Base-by-base conservation (phyloP, 1,139 yeast genomes). In the Hyphopichia burtonii region DNA sequence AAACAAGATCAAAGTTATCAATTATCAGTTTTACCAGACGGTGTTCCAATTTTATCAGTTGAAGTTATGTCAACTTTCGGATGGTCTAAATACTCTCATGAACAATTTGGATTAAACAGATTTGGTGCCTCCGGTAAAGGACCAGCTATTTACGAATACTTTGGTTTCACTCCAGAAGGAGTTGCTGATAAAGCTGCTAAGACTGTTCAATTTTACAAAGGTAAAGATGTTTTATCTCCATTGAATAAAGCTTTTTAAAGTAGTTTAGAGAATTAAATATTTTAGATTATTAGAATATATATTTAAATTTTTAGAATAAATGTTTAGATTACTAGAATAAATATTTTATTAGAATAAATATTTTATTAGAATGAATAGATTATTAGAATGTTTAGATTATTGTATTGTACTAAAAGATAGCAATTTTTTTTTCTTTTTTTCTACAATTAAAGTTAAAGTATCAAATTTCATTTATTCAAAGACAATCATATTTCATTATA, bases 91-190 rank as follows among this genome's bases (percentile, higher is more conserved):
- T 94, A 90, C 78, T 82, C 98, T 48, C 99, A 94, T 75, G 96
- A 87, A 76, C 96, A 90, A 69, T 88, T 93, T 62, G 97, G 98
- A 69, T 79, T 94, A 65, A 82, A 90, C 81, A 82, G 90, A 74
- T 94, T 93, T 65, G 99, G 99, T 80, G 96, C 94, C 52, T 90
- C 98, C 49, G 99, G 96, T 67, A 88, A 89, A 67, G 96, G 86
- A 62, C 71, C 74, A 47, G 89, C 86, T 49, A 80, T 93, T 47
- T 94, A 83, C 83, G 81, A 87, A 70, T 74, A 64, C 76, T 88
- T 91, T 57, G 96, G 81, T 53, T 93, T 94, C 78, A 91, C 96
- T 43, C 86, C 94, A 53, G 97, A 89, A 64, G 96, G 96, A 55
- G 78, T 94, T 68, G 93, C 95, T 58, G 75, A 79, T 61, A 89